A percentile compares a stretch with the other conserved stretches of the same genome.
phyloP scores from a whole-genome alignment of 2,329 filamentous ascomycete species.

The Exutisphaerella laricina region DNA sequence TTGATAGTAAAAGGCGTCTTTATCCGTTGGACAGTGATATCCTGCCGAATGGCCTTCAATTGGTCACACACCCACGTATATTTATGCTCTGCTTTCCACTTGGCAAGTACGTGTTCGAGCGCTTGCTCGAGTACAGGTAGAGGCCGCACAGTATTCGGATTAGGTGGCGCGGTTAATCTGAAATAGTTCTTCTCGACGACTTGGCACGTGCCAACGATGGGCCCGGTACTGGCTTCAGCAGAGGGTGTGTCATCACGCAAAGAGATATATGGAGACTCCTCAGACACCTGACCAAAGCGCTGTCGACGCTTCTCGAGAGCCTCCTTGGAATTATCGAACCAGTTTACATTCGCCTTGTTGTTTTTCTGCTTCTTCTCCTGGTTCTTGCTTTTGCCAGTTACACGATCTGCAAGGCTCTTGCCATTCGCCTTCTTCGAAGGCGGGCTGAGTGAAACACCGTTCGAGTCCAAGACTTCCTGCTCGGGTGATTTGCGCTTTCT shows the following conservation, averaged over 20 bases:
- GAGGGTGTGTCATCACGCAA: conserved; percentile 45
- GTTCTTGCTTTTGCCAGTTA: conserved; percentile 56
- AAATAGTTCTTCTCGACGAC: conserved; percentile 90
- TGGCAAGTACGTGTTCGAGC: conserved; percentile 82
- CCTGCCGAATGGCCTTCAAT: conserved; percentile 97
- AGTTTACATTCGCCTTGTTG: conserved; percentile 38
- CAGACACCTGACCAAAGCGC: conserved; percentile 58
- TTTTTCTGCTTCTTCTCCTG: conserved; percentile 40
- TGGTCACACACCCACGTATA: conserved; percentile 98
- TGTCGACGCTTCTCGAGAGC: conserved; percentile 82
- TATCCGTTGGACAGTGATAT: conserved; percentile 95
- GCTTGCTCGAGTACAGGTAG: conserved; percentile 74
- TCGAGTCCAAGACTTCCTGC: conserved; percentile 49
- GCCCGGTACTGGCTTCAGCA: conserved; percentile 49
- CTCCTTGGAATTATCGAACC: conserved; percentile 56
- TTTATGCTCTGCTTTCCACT: conserved; percentile 89
- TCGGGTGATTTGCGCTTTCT: conserved; percentile 82
- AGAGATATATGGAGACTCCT: conserved; percentile 44
- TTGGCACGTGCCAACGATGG: conserved; percentile 80
- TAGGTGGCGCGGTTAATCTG: conserved; percentile 83
- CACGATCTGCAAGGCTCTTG: conserved; percentile 65
- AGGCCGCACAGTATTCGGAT: conserved; percentile 82
- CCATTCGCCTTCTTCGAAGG: conserved; percentile 70
- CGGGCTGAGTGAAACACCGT: conserved; percentile 48
- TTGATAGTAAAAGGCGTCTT: conserved; percentile 93